Evolutionary conservation across 2,329 filamentous ascomycete genomes (phyloP).

Genomic region (Paraphaeosphaeria sporulosa): DNA sequence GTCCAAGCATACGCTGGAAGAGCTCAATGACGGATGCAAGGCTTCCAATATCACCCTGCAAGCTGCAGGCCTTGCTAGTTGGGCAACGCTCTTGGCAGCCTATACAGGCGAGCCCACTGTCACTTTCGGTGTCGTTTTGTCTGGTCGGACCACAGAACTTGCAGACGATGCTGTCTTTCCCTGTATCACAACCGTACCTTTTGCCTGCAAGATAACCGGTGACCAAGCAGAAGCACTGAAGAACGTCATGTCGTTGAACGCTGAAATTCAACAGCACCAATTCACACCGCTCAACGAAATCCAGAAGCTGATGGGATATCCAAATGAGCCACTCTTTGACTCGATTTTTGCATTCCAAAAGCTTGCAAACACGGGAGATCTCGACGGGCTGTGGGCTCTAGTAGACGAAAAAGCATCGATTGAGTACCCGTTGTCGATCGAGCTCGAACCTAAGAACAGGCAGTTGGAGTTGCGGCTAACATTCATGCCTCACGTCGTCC

Average conservation of each 20-base stretch:
- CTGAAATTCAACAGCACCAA: conserved; percentile 71
- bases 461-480: conserved; percentile 70
- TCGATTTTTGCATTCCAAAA: conserved; percentile 87
- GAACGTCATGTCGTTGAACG: conserved; percentile 71
- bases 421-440: conserved; percentile 83
- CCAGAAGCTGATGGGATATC: conserved; percentile 73
- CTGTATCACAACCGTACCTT: conserved; percentile 81
- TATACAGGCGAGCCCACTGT: conserved; percentile 79
- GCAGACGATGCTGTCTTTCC: conserved; percentile 72
- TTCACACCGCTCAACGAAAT: conserved; percentile 75
- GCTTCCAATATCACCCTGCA: conserved; percentile 74
- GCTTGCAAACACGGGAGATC: conserved; percentile 33
- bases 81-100: conserved; percentile 75
- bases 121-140: conserved; percentile 81
- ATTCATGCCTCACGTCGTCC: conserved; percentile 70
- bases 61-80: conserved; percentile 77
- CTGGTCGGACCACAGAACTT: conserved; percentile 71
- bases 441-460: conserved; percentile 69
- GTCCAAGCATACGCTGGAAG: conserved; percentile 51
- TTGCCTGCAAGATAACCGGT: conserved; percentile 64
- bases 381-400: conserved; percentile 63
- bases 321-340: conserved; percentile 76
- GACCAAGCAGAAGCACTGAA: conserved; percentile 66
- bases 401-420: conserved; percentile 72
- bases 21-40: conserved; percentile 66